Percentiles rank a stretch among this genome's conserved stretches.
phyloP scores from a whole-genome alignment of 2,329 filamentous ascomycete species.

The Mycosphaerella sp. region DNA sequence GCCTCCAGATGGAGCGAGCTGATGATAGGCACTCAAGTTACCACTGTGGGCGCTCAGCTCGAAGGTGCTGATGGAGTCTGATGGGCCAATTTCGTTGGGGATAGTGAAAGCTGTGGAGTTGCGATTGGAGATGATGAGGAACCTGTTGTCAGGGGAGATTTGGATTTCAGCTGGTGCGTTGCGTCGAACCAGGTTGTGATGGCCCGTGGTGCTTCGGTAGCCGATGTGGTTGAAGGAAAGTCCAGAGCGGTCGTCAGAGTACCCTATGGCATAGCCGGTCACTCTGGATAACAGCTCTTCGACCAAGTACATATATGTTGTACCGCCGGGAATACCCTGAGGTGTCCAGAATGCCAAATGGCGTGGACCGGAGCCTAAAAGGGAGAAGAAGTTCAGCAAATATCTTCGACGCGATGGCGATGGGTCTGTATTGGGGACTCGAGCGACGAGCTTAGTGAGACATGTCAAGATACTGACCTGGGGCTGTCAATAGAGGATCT shows the following conservation, averaged over 20 bases:
- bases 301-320: slow-evolving; percentile 37
- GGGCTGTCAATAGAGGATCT: slow-evolving; percentile 23
- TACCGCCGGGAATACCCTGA: slow-evolving; percentile 23
- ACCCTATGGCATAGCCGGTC: slow-evolving; percentile 44
- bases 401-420: too few relatives aligned
- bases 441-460: too few relatives aligned
- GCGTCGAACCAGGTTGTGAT: slow-evolving; percentile 39
- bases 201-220: slow-evolving; percentile 43
- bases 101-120: slow-evolving; percentile 51
- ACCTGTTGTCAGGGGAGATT: slow-evolving; percentile 48
- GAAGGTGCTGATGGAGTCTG: slow-evolving; percentile 60
- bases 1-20: slow-evolving; percentile 60
- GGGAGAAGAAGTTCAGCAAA: too few relatives aligned
- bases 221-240: slow-evolving; percentile 44
- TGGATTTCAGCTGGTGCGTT: slow-evolving; percentile 53
- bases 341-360: slow-evolving; percentile 36
- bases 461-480: slow-evolving; percentile 12
- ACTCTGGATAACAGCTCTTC: slow-evolving; percentile 49
- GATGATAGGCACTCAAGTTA: slow-evolving; percentile 46
- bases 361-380: slow-evolving; percentile 31
- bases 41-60: slow-evolving; percentile 51
- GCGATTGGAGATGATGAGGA: slow-evolving; percentile 63
- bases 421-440: too few relatives aligned
- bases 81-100: slow-evolving; percentile 43
- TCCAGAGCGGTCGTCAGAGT: slow-evolving; percentile 38